Percentiles rank a stretch among this genome's conserved stretches.
Evolutionary conservation across 257 asterid genomes (phyloP).

Genomic region (Avicennia marina): DNA sequence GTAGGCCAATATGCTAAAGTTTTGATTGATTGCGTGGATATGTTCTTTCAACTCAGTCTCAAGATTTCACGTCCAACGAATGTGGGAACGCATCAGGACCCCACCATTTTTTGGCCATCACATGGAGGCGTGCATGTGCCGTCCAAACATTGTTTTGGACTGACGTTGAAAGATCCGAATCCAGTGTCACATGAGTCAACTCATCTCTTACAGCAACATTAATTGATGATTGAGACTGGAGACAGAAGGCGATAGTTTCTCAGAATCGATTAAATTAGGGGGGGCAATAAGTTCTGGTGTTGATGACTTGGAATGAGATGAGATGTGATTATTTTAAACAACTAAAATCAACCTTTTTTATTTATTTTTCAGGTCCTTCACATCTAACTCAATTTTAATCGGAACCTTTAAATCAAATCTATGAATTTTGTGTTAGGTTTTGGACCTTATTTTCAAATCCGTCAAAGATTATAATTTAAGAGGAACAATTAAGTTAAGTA

Average conservation of each 20-base stretch:
- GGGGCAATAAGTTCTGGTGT: too few relatives aligned
- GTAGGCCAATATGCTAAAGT: constrained; percentile 17
- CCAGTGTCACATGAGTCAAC: constrained; percentile 45
- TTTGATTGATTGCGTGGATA: background rate
- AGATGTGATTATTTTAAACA: too few relatives aligned
- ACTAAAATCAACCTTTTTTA: too few relatives aligned
- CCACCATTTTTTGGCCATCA: constrained; percentile 27
- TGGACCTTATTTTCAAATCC: too few relatives aligned
- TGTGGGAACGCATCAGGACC: constrained; percentile 13
- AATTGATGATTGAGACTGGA: constrained; percentile 8
- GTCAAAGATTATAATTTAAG: too few relatives aligned
- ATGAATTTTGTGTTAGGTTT: too few relatives aligned
- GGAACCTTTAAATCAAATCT: too few relatives aligned
- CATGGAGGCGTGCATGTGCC: constrained; percentile 70
- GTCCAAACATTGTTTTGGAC: constrained; percentile 45
- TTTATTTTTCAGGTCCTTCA: too few relatives aligned
- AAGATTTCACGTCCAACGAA: background rate
- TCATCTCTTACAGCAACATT: constrained; percentile 13
- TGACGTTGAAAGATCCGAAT: constrained; percentile 40
- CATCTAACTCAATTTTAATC: too few relatives aligned
- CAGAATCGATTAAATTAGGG: background rate
- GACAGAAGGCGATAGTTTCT: background rate
- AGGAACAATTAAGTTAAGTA: too few relatives aligned
- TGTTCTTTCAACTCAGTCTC: constrained; percentile 11
- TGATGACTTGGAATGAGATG: too few relatives aligned